These are phyloP conservation scores for Monilinia polystroma DNA, from an alignment of 2,329 filamentous ascomycete genomes.

Conservation along the genomic window DNA sequence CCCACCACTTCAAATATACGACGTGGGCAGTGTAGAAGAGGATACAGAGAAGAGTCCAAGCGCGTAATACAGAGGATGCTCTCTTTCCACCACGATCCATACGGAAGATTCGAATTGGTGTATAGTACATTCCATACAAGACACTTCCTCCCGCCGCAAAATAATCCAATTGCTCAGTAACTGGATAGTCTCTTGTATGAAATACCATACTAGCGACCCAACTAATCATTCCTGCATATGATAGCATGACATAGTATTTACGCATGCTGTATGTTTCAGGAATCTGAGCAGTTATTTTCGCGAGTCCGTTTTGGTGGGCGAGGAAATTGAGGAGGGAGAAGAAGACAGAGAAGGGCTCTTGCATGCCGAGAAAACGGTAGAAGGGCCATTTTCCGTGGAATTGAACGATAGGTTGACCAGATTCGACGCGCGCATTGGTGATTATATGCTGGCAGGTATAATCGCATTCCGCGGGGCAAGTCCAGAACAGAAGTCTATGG, in stretches of 20 bases:
- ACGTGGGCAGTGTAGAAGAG: slow-evolving; percentile 74
- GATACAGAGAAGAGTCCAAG: slow-evolving; percentile 75
- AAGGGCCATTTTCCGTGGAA: slow-evolving; percentile 99
- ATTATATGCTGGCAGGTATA: slow-evolving; percentile 96
- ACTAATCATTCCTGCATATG: slow-evolving; percentile 75
- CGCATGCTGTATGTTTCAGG: slow-evolving; percentile 73
- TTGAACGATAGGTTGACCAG: slow-evolving; percentile 72
- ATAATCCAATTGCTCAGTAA: slow-evolving; percentile 95
- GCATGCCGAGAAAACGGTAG: slow-evolving; percentile 82
- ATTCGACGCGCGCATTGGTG: slow-evolving; percentile 67
- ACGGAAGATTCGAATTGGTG: slow-evolving; percentile 77
- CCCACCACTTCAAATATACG: slow-evolving; percentile 77
- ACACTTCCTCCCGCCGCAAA: slow-evolving; percentile 89
- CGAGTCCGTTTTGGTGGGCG: slow-evolving; percentile 77
- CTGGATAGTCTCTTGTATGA: slow-evolving; percentile 79
- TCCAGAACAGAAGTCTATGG: slow-evolving; percentile 87
- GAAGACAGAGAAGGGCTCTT: slow-evolving; percentile 90
- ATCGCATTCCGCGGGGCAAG: slow-evolving; percentile 91
- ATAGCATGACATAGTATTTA: slow-evolving; percentile 76
- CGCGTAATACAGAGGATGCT: slow-evolving; percentile 52
- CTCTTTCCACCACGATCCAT: slow-evolving; percentile 60
- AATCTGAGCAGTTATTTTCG: slow-evolving; percentile 66
- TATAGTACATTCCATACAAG: slow-evolving; percentile 87
- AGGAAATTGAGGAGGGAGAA: slow-evolving; percentile 91
- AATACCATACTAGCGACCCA: slow-evolving; percentile 92